Evolutionary conservation across 2,329 filamentous ascomycete species (phyloP), one percentile per base, ranked within the genome.

Genomic region (Claviceps capensis): DNA sequence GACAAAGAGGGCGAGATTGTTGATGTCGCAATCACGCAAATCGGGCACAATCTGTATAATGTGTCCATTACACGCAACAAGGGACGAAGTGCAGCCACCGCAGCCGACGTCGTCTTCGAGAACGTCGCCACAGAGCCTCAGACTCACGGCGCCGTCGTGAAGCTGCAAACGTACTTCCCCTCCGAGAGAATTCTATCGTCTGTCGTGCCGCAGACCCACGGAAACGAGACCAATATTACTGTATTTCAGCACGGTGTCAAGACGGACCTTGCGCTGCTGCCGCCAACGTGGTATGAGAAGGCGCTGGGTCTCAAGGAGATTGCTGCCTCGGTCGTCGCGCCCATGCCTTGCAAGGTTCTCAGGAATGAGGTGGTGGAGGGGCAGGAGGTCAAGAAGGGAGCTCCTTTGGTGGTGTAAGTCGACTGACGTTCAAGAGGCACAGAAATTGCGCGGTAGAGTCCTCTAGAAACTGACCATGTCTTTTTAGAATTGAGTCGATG

Each of bases 271-370:
- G 67, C 67, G 9, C 67, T 83, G n/a, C 63, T 76, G 42, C 69
- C 71, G 17, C 89, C 91, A 0, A 73, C 74, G 45, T 98, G 90
- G 89, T 85, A 86, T 53, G 86, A 89, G 60, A 91, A 94, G 68
- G 89, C 88, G 0, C 74, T 96, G 7, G 90, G 91, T 0, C 71
- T 86, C 56, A 90, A 88, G 65, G 88, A 95, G 62, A 77, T 78
- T 0, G 76, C 82, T 6, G 90, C 91, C 54, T 93, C 85, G 50
- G 88, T 97, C 1, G 76, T 87, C 23, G 88, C 93, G 22, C 93
- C 93, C 0, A 98, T 98, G 93, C 93, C 93, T 1, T 97, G 93
- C 70, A 97, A 97, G 71, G 85, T 98, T 26, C 71, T 98, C 55
- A 82, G 88, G 58, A 93, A 96, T 47, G 87, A 95, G 67, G 88